These are phyloP conservation scores for Hypoxylon perforatum DNA, from an alignment of 495 filamentous ascomycete species.

Conservation along the genomic window DNA sequence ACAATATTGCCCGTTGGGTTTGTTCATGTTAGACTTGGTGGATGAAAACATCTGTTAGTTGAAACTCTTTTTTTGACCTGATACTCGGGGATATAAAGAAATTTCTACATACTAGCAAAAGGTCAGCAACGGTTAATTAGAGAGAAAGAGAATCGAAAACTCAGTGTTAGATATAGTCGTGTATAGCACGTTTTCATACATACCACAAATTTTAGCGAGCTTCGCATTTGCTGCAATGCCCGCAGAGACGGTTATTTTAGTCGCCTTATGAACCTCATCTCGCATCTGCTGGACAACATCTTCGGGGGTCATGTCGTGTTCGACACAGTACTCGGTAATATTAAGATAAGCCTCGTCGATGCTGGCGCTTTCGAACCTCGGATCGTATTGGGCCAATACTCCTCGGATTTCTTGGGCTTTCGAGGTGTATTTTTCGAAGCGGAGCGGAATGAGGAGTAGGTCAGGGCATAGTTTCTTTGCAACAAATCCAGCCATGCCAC, in stretches of 20 bases:
- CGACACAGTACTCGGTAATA: conserved; percentile 85
- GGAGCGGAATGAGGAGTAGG: conserved; percentile 82
- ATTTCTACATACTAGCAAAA: no score
- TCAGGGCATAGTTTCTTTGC: conserved; percentile 93
- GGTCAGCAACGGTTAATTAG: no score
- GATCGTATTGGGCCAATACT: conserved; percentile 86
- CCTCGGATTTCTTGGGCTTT: conserved; percentile 91
- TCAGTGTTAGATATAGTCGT: no score
- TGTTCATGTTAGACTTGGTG: conserved; percentile 96
- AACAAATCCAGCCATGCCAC: conserved; percentile 95
- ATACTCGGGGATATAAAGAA: no score
- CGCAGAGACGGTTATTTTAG: conserved; percentile 89
- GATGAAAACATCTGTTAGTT: no score
- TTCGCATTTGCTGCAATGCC: conserved; percentile 94
- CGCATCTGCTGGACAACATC: conserved; percentile 81
- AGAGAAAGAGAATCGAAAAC: no score
- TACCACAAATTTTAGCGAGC: conserved; percentile 91
- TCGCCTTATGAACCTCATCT: conserved; percentile 76
- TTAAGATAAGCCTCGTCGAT: conserved; percentile 98
- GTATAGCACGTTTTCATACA: no score
- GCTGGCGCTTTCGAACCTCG: conserved; percentile 89
- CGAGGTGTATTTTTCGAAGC: conserved; percentile 89
- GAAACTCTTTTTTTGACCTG: no score
- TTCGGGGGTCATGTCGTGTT: conserved; percentile 73
- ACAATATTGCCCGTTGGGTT: conserved; percentile 92